phyloP scores from a whole-genome alignment of 129 eudicot species.

The Chrysanthemum seticuspe region DNA sequence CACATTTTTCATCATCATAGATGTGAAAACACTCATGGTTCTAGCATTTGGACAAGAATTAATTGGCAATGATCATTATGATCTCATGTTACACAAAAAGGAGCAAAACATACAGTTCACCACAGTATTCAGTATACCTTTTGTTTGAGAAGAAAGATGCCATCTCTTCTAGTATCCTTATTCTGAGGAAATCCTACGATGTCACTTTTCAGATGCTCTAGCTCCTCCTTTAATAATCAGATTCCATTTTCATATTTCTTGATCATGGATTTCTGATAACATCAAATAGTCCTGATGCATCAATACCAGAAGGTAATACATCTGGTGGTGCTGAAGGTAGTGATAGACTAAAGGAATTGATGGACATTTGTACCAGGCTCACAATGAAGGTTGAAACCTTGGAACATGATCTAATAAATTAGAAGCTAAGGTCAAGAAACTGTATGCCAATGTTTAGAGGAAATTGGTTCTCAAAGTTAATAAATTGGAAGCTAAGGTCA shows the following conservation, averaged over 20 bases:
- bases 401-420: no score
- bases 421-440: no score
- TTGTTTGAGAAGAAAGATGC: conserved; percentile 75
- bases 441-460: no score
- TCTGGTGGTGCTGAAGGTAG: no score
- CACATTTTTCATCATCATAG: neutral
- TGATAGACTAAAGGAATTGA: no score
- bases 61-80: neutral
- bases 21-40: neutral
- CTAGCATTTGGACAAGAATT: conserved; percentile 3
- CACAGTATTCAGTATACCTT: conserved; percentile 48
- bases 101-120: neutral
- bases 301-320: no score
- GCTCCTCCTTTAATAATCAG: conserved; percentile 77
- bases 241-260: conserved; percentile 97
- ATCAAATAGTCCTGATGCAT: no score
- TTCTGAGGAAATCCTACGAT: conserved; percentile 66
- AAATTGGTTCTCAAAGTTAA: no score
- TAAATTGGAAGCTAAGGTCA: no score
- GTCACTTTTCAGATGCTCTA: conserved; percentile 89
- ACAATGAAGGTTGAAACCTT: no score
- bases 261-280: conserved; percentile 71
- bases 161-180: conserved; percentile 72
- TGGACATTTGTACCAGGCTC: no score
- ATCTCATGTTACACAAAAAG: neutral